A percentile compares a stretch with the other conserved stretches of the same genome.
These are phyloP conservation scores for Cladosporium austrohemisphaericum DNA, from an alignment of 2,329 filamentous ascomycete genomes.

Conservation along the genomic window DNA sequence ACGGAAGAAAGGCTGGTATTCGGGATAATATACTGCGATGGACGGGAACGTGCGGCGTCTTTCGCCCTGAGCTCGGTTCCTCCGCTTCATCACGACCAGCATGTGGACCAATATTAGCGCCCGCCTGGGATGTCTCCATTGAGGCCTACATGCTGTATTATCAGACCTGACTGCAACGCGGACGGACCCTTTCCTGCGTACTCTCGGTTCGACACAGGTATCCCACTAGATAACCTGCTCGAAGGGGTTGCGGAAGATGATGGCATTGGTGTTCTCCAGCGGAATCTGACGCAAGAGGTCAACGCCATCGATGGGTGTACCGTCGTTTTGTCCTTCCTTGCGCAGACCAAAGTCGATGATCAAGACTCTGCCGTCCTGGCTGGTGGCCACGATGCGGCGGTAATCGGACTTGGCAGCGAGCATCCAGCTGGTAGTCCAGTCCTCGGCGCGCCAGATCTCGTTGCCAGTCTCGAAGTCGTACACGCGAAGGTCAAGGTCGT, in stretches of 20 bases:
- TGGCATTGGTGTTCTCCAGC: constrained; percentile 24
- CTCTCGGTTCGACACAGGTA: no score
- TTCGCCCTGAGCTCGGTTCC: no score
- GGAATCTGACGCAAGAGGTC: constrained; percentile 41
- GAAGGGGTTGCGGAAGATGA: constrained; percentile 24
- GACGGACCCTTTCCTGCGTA: no score
- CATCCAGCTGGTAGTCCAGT: constrained; percentile 97
- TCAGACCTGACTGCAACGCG: no score
- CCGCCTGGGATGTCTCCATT: no score
- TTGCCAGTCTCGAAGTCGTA: constrained; percentile 78
- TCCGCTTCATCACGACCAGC: no score
- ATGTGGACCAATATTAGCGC: no score
- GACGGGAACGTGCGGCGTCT: no score
- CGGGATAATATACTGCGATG: no score
- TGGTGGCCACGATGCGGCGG: constrained; percentile 86
- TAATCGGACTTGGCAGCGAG: constrained; percentile 95
- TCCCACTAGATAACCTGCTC: constrained; percentile 3
- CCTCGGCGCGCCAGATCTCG: constrained; percentile 78
- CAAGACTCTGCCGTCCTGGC: constrained; percentile 86
- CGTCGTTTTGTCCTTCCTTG: constrained; percentile 37
- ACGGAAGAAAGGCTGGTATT: no score
- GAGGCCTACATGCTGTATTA: no score
- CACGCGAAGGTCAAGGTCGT: constrained; percentile 93
- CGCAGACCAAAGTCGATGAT: constrained; percentile 80
- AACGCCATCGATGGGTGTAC: constrained; percentile 45